Conservation (phyloP, 176 grass and related monocot species). For the Echinochloa phyllopogon region DNA sequence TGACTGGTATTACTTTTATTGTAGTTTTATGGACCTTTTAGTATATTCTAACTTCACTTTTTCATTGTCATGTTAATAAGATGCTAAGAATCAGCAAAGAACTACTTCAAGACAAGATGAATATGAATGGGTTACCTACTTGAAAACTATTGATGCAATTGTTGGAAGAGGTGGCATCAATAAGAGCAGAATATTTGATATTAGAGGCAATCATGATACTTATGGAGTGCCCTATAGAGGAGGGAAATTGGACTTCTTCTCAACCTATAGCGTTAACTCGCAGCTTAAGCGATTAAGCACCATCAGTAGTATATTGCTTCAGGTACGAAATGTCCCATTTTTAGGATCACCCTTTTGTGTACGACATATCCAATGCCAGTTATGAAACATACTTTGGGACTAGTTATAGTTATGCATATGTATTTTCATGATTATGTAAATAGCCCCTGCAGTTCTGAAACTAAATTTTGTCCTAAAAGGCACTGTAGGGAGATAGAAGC, state of each 20-base stretch:
- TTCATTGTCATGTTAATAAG: conserved; percentile 50
- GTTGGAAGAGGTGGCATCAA: conserved; percentile 57
- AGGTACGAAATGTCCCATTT: conserved; percentile 52
- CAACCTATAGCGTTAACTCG: conserved; percentile 76
- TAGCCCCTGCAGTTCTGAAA: conserved; percentile 27
- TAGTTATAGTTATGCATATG: conserved; percentile 8
- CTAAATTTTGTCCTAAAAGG: conserved; percentile 62
- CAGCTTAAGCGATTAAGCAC: conserved; percentile 62
- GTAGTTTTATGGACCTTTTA: background rate
- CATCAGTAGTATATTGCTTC: conserved; percentile 79
- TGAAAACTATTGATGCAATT: conserved; percentile 65
- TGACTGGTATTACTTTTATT: background rate
- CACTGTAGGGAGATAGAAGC: conserved; percentile 75
- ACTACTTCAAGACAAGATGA: conserved; percentile 82
- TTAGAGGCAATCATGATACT: conserved; percentile 97
- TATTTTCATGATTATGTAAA: conserved; percentile 32
- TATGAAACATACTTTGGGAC: conserved; percentile 3
- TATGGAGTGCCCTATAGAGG: conserved; percentile 87
- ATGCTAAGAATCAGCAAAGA: conserved; percentile 76
- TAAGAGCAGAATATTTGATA: conserved; percentile 85
- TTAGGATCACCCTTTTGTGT: background rate
- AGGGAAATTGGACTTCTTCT: conserved; percentile 75
- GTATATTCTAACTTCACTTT: conserved; percentile 32
- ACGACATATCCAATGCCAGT: background rate
- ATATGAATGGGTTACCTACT: conserved; percentile 83